Evolutionary conservation across 805 yeast genomes (phyloP).

Genomic region (Lipomyces kockii): DNA sequence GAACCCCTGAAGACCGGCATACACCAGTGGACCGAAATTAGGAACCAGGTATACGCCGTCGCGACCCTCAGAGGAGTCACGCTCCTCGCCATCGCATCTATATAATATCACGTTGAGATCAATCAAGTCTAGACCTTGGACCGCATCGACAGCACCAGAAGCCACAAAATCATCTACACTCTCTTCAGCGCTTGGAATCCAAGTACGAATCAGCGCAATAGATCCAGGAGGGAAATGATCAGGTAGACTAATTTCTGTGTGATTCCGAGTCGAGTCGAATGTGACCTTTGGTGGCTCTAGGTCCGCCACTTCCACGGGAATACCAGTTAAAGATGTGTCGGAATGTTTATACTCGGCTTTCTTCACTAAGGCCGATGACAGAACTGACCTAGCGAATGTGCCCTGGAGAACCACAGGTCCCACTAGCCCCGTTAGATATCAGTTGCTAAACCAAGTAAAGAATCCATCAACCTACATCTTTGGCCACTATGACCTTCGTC

Average conservation of each 20-base stretch:
- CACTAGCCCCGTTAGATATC: constrained; percentile 27
- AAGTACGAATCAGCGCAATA: constrained; percentile 79
- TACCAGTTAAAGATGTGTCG: constrained; percentile 56
- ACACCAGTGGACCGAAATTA: constrained; percentile 69
- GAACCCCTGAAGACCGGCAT: constrained; percentile 96
- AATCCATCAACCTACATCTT: constrained; percentile 21
- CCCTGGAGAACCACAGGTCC: constrained; percentile 45
- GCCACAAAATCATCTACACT: constrained; percentile 64
- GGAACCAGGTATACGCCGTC: constrained; percentile 81
- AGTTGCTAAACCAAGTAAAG: neutral
- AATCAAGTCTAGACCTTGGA: constrained; percentile 60
- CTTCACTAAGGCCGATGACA: constrained; percentile 61
- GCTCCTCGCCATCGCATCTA: constrained; percentile 84
- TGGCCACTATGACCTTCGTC: constrained; percentile 46
- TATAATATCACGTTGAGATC: constrained; percentile 79
- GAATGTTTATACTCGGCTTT: constrained; percentile 55
- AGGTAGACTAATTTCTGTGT: constrained; percentile 63
- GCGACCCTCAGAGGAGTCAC: constrained; percentile 72
- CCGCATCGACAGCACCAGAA: constrained; percentile 76
- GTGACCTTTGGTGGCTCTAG: constrained; percentile 57
- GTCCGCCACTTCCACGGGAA: constrained; percentile 65
- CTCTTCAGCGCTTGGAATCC: constrained; percentile 66
- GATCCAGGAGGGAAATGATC: constrained; percentile 84
- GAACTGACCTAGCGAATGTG: constrained; percentile 51
- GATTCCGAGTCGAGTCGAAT: constrained; percentile 49